Percentiles rank a stretch among this genome's conserved stretches.
Evolutionary conservation across 2,329 filamentous ascomycete genomes (phyloP).

Genomic region (Sclerotinia glacialis): DNA sequence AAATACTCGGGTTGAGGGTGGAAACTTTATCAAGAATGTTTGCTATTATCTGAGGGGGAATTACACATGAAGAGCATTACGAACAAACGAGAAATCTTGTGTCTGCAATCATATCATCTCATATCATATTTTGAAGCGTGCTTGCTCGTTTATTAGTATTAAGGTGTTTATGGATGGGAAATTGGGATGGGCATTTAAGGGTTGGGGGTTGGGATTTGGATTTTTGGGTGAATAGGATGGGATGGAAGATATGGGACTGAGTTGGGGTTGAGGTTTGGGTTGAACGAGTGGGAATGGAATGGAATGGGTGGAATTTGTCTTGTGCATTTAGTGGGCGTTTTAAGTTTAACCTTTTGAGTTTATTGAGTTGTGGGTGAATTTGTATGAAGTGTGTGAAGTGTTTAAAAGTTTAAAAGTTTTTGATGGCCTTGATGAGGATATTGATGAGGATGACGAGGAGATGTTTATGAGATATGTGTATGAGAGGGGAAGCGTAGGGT

Average conservation of each 20-base stretch:
- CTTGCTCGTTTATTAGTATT: not conserved
- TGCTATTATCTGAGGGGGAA: not conserved
- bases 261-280: not conserved
- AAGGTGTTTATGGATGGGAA: constrained; percentile 10
- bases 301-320: not conserved
- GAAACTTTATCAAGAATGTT: constrained; percentile 41
- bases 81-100: not conserved
- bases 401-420: not conserved
- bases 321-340: constrained; percentile 3
- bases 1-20: not conserved
- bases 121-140: not conserved
- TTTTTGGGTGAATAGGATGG: not conserved
- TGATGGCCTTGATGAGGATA: not conserved
- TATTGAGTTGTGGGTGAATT: not conserved
- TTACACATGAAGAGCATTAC: not conserved
- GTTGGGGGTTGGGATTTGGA: not conserved
- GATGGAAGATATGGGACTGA: not conserved
- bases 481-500: not conserved
- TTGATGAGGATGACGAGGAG: not conserved
- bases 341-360: not conserved
- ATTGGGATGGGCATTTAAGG: not conserved
- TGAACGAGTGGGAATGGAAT: not conserved
- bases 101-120: not conserved
- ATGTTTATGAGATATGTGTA: not conserved
- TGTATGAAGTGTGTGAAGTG: too few species aligned